Percentiles rank a stretch among this genome's conserved stretches.
phyloP scores from a whole-genome alignment of 2,329 filamentous ascomycete species.

The Microdochium paspali region DNA sequence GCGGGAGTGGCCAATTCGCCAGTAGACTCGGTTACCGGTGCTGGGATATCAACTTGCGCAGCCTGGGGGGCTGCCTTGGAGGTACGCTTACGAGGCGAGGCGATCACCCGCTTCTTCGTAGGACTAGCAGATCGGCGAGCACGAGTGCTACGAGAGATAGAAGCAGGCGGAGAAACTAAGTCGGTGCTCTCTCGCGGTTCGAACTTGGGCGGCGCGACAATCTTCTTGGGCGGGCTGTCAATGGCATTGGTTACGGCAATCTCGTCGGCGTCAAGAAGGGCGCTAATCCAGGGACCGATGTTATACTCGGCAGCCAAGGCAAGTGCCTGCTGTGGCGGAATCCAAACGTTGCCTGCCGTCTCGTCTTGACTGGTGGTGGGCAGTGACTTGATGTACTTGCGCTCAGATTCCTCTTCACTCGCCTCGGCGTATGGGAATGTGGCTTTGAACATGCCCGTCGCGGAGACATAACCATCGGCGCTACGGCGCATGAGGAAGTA shows the following conservation, averaged over 20 bases:
- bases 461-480: slow-evolving; percentile 74
- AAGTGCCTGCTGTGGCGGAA: slow-evolving; percentile 74
- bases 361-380: slow-evolving; percentile 78
- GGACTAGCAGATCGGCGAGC: slow-evolving; percentile 49
- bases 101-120: slow-evolving; percentile 39
- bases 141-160: slow-evolving; percentile 35
- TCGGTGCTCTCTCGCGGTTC: slow-evolving; percentile 32
- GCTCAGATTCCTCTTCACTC: slow-evolving; percentile 65
- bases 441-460: slow-evolving; percentile 88
- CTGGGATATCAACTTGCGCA: slow-evolving; percentile 25
- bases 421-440: slow-evolving; percentile 71
- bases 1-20: slow-evolving; percentile 37
- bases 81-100: slow-evolving; percentile 46
- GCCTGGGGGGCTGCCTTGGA: slow-evolving; percentile 29
- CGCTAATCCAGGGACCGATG: slow-evolving; percentile 79
- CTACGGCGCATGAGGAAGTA: slow-evolving; percentile 96
- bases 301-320: slow-evolving; percentile 78
- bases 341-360: slow-evolving; percentile 95
- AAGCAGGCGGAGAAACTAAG: slow-evolving; percentile 30
- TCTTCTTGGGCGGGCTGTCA: slow-evolving; percentile 64
- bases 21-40: slow-evolving; percentile 16
- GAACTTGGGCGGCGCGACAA: slow-evolving; percentile 74
- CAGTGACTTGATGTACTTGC: slow-evolving; percentile 76
- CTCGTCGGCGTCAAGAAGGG: slow-evolving; percentile 81
- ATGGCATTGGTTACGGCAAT: slow-evolving; percentile 50